These are phyloP conservation scores for Solanum habrochaites DNA, from an alignment of 257 asterid species.

Conservation along the genomic window DNA sequence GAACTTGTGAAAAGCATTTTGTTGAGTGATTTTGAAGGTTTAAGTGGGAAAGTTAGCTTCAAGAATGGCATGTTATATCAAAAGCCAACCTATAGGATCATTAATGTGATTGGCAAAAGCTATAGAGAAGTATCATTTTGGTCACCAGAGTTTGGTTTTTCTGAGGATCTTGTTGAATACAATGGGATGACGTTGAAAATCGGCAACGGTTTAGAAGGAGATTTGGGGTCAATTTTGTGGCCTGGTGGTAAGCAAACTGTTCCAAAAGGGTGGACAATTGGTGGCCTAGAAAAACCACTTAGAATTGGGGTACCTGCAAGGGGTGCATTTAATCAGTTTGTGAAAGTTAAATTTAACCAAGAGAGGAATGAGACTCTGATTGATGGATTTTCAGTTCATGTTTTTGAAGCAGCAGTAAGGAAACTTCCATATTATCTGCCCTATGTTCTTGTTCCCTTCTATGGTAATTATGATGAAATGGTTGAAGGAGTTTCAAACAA, in stretches of 20 bases:
- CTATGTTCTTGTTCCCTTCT: conserved; percentile 27
- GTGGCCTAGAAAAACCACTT: conserved; percentile 28
- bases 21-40: conserved; percentile 29
- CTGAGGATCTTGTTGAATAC: background rate
- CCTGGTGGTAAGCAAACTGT: conserved; percentile 35
- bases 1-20: background rate
- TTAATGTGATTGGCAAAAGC: conserved; percentile 50
- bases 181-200: background rate
- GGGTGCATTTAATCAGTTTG: conserved; percentile 45
- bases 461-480: conserved; percentile 50
- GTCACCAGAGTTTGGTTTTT: conserved; percentile 37
- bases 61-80: conserved; percentile 18
- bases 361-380: conserved; percentile 13
- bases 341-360: conserved; percentile 23
- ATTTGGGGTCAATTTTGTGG: conserved; percentile 37
- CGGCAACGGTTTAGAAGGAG: background rate
- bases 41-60: conserved; percentile 42
- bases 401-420: conserved; percentile 43
- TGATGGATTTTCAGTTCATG: conserved; percentile 44
- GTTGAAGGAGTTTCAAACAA: conserved; percentile 38
- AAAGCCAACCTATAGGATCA: conserved; percentile 24
- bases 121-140: conserved; percentile 34
- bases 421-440: conserved; percentile 32
- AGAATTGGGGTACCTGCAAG: conserved; percentile 44
- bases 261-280: conserved; percentile 33